Conservation (phyloP, 192 early-diverging fungal genomes). For the Phlyctochytrium planicorne region DNA sequence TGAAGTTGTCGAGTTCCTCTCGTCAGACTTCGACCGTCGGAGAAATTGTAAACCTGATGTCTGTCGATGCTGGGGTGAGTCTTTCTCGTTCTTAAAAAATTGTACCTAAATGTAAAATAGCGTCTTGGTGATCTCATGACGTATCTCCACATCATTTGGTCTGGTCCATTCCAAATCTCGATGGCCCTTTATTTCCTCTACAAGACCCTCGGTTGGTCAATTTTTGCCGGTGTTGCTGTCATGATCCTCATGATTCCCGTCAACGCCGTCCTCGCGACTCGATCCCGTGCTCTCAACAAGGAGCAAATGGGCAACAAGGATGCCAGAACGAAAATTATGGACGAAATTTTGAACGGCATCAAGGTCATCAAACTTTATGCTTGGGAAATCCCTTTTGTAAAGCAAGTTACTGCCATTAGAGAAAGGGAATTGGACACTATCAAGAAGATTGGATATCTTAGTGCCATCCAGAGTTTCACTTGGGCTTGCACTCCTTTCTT, state of each 20-base stretch:
- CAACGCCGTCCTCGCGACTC: conserved; percentile 64
- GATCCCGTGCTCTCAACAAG: conserved; percentile 69
- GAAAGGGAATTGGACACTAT: conserved; percentile 76
- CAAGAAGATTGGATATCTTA: conserved; percentile 69
- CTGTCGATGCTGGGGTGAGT: conserved; percentile 44
- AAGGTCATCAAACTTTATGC: conserved; percentile 97
- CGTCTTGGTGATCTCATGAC: conserved; percentile 62
- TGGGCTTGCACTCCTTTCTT: conserved; percentile 86
- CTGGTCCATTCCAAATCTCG: conserved; percentile 74
- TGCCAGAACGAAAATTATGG: conserved; percentile 65
- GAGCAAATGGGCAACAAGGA: conserved; percentile 88
- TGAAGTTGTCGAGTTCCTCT: conserved; percentile 74
- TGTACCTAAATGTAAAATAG: not conserved
- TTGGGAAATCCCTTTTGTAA: conserved; percentile 81
- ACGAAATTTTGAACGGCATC: conserved; percentile 88
- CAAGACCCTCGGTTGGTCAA: conserved; percentile 73
- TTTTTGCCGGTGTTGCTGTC: conserved; percentile 80
- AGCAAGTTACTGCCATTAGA: conserved; percentile 68
- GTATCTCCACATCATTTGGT: conserved; percentile 74
- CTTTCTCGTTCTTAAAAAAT: not conserved
- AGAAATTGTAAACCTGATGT: conserved; percentile 65
- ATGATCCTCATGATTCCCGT: conserved; percentile 83
- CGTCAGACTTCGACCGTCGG: conserved; percentile 80
- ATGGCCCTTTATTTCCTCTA: conserved; percentile 77
- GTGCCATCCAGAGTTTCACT: conserved; percentile 70